Base-by-base conservation (phyloP, 768 basidiomycete species). In the Grammothele lineata region DNA sequence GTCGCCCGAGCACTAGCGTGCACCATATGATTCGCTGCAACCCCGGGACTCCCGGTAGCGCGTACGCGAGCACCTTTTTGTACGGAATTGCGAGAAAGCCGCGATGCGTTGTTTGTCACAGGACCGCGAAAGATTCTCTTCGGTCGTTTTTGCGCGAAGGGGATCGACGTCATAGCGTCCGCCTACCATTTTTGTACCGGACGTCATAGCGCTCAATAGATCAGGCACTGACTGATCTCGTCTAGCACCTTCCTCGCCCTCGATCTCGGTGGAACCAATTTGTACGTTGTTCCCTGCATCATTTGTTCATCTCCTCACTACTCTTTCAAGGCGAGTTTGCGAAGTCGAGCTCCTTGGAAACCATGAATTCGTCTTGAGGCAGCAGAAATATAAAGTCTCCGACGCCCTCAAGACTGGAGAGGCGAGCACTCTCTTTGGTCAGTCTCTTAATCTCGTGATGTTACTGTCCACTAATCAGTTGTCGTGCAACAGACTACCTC, bases 311-410 rank as follows among this genome's bases (percentile, higher is more conserved):
- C 27, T 30, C n/a, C 27, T 30, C 27, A 30, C 27, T 30, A 30
- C 8, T 14, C 8, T n/a, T 30, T 47, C 2, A 53, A 96, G 92
- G 51, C 94, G 93, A 42, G 93, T 96, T 38, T 97, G 94, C 68
- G 89, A 97, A 65, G 92, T 98, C 39, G 76, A 83, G 24, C 74
- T 99, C n/a, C 75, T 87, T 41, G 96, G 96, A 26, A 76, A 96
- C 67, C 81, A 90, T 57, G 84, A 88, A 15, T 98, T 98, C 69
- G 77, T 75, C 37, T 75, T 99, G 48, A 84, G 85, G 54, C 94
- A 97, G 68, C 89, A 97, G 62, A 98, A 98, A 65, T 99, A 93
- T 73, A 91, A 86, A 63, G 92, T 99, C 12, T 96, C 95, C 3
- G 91, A 96, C 24, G 70, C 82, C 10, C 76, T 98, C 46, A 99